These are phyloP conservation scores for Grifola frondosa DNA, from an alignment of 1,284 basidiomycete species.

Conservation along the genomic window DNA sequence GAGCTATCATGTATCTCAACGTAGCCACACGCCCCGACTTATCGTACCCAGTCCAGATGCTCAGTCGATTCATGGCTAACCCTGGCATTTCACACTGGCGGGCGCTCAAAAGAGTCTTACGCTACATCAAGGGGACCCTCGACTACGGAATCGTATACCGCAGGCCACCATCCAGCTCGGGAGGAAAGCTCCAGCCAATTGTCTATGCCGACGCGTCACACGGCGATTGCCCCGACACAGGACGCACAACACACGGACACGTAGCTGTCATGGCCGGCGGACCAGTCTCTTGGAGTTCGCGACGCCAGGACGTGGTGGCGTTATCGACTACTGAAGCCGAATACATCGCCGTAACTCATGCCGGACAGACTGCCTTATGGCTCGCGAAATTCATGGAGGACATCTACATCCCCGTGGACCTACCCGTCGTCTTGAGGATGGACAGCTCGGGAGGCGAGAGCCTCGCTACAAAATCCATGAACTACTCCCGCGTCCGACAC, in stretches of 20 bases:
- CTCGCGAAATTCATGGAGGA: neutral
- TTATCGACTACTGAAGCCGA: slow-evolving; percentile 37
- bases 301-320: slow-evolving; percentile 32
- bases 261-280: slow-evolving; percentile 31
- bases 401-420: neutral
- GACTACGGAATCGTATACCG: slow-evolving; percentile 2
- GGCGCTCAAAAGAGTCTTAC: slow-evolving; percentile 3
- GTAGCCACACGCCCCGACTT: slow-evolving; percentile 14
- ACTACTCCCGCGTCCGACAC: neutral
- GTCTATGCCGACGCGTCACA: slow-evolving; percentile 36
- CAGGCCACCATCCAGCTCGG: too few relatives aligned
- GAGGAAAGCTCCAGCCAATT: slow-evolving; percentile 17
- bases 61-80: slow-evolving; percentile 1
- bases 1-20: neutral
- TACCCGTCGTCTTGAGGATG: neutral
- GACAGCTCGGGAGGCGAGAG: neutral
- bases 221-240: neutral
- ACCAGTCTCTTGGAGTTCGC: slow-evolving; percentile 33
- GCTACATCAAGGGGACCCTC: slow-evolving; percentile 7
- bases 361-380: neutral
- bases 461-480: neutral
- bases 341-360: too few relatives aligned
- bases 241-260: slow-evolving; percentile 32
- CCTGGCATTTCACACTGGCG: slow-evolving; percentile 7
- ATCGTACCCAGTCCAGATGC: neutral